phyloP scores from a whole-genome alignment of 176 grass and related monocot genomes.

The Bromus sterilis region DNA sequence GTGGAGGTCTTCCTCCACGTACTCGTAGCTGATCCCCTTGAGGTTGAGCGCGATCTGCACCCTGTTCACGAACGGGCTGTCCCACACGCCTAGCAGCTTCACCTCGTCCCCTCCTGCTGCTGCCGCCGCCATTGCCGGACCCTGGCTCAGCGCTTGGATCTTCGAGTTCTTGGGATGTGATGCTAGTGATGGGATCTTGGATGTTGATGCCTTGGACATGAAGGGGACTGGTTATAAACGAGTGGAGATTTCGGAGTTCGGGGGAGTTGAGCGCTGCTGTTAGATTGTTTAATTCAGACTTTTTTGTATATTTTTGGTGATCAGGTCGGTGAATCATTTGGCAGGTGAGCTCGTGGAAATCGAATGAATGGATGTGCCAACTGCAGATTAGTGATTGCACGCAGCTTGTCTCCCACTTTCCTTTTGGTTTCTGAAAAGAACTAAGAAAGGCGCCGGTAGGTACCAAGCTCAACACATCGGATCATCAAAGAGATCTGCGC shows the following conservation, averaged over 20 bases:
- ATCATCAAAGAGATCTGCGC: neutral
- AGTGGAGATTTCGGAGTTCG: neutral
- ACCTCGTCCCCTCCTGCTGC: neutral
- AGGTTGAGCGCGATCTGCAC: slow-evolving; percentile 44
- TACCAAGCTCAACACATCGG: neutral
- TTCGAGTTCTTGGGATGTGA: neutral
- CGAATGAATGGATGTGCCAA: slow-evolving; percentile 4
- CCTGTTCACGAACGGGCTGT: slow-evolving; percentile 31
- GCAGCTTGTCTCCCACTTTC: neutral
- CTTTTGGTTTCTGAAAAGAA: too few relatives aligned
- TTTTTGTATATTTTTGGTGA: neutral
- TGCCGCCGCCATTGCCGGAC: neutral
- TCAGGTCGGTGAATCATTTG: neutral
- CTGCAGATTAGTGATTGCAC: neutral
- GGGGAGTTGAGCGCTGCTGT: neutral
- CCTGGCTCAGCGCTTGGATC: neutral
- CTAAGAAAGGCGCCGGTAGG: neutral
- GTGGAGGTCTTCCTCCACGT: slow-evolving; percentile 38
- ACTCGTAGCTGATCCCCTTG: slow-evolving; percentile 51
- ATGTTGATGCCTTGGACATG: neutral
- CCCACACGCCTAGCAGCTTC: slow-evolving; percentile 38
- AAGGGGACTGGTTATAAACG: neutral
- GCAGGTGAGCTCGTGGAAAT: neutral
- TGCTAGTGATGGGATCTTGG: neutral
- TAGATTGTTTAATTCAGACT: neutral